phyloP scores from a whole-genome alignment of 345 rosid genomes.

The Orychophragmus violaceus region DNA sequence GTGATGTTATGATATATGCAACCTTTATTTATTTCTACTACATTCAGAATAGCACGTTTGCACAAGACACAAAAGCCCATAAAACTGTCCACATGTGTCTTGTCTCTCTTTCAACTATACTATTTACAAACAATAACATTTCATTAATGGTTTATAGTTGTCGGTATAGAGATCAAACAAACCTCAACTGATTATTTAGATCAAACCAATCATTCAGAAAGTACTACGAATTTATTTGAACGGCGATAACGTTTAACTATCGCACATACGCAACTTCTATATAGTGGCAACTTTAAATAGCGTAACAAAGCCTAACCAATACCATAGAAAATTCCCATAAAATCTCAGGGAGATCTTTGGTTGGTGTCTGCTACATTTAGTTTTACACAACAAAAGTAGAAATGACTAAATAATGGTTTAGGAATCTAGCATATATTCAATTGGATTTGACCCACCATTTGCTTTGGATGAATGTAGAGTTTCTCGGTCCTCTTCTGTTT shows the following conservation, averaged over 20 bases:
- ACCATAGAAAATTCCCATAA: constrained; percentile 11
- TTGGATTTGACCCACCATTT: constrained; percentile 3
- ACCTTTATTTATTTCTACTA: not conserved
- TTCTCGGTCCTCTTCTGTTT: not conserved
- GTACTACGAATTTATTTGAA: not conserved
- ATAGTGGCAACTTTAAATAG: not conserved
- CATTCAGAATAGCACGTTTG: constrained; percentile 2
- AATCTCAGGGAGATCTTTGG: constrained; percentile 24
- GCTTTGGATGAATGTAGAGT: not conserved
- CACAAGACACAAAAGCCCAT: constrained; percentile 13
- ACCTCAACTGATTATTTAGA: not conserved
- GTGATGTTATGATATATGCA: not conserved
- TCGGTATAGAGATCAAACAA: not conserved
- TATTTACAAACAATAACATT: not conserved
- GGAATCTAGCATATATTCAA: not conserved
- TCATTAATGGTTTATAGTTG: not conserved
- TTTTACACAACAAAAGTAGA: not conserved
- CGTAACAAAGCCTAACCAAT: not conserved
- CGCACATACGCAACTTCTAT: not conserved
- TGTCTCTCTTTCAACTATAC: not conserved
- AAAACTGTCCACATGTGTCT: not conserved
- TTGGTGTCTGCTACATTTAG: constrained; percentile 11
- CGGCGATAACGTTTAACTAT: not conserved
- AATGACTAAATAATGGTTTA: not conserved
- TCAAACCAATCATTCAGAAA: not conserved